These are phyloP conservation scores for Arthrinium puccinioides DNA, from an alignment of 2,329 filamentous ascomycete genomes.

Conservation along the genomic window DNA sequence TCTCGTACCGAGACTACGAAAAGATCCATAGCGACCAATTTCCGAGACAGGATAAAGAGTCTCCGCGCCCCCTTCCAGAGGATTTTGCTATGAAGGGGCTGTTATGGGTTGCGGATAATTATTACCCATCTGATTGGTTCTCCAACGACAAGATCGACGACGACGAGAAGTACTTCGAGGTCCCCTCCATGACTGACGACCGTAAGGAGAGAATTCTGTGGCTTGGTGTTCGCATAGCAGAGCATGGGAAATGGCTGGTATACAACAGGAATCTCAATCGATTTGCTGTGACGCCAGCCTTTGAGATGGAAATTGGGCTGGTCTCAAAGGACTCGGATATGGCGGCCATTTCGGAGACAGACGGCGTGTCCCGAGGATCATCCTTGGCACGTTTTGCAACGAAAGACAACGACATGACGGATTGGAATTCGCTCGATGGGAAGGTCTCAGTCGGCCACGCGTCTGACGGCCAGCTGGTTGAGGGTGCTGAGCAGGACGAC, in stretches of 20 bases:
- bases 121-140: constrained; percentile 56
- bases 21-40: constrained; percentile 38
- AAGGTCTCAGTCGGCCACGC: too few species aligned
- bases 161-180: constrained; percentile 59
- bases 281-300: constrained; percentile 32
- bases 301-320: constrained; percentile 26
- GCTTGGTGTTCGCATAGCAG: constrained; percentile 43
- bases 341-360: neutral
- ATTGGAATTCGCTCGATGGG: too few species aligned
- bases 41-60: constrained; percentile 34
- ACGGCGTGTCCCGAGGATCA: neutral
- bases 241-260: constrained; percentile 32
- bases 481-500: neutral
- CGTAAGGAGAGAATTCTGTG: constrained; percentile 53
- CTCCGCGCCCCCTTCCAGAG: constrained; percentile 55
- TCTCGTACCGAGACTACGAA: constrained; percentile 19
- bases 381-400: neutral
- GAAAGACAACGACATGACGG: neutral
- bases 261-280: constrained; percentile 30
- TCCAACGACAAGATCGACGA: constrained; percentile 51
- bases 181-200: constrained; percentile 48
- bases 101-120: constrained; percentile 46
- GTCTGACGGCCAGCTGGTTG: too few species aligned
- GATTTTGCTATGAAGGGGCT: constrained; percentile 62
- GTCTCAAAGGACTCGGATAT: constrained; percentile 1